Base-by-base conservation (phyloP, 1,284 basidiomycete species). In the Schizophyllum commune region DNA sequence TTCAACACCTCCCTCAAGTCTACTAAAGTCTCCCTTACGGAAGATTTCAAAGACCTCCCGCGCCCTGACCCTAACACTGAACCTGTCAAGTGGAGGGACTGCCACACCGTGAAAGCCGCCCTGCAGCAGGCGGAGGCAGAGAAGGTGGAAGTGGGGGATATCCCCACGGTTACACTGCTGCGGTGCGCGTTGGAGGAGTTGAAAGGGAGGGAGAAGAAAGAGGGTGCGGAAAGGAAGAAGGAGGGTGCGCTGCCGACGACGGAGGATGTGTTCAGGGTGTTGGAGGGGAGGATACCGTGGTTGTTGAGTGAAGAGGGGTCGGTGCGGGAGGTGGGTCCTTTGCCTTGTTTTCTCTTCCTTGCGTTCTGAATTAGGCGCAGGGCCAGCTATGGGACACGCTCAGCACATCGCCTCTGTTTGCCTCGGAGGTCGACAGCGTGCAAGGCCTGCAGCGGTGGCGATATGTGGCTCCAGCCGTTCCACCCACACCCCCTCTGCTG, bases 111-210 rank as follows among this genome's bases (percentile, higher is more conserved):
- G 11, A 73, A 80, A 32, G 80, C 84, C 47, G 70, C 87, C 32
- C 70, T 73, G 60, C 73, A 63, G 65, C 66, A 59, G 62, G 64
- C 68, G 34, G 70, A 70, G 21, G 67, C 68, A 27, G 67, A 73
- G 33, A 64, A 68, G 33, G 71, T 73, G 1, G 71, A 73, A 7
- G 68, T 74, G 56, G 66, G 71, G 13, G 71, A 74, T 5, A 69
- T 87, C 9, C 79, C 84, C 4, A 72, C 76, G 17, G 65, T 82
- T 8, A 83, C 84, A 0, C 70, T 89, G 9, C 74, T 91, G 55
- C 80, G 89, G 17, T 88, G 85, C 65, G 82, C 79, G 2, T 73
- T 89, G 39, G 72, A 75, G 33, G 84, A 85, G 53, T 75, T 84
- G 27, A 66, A 68, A 39, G 74, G 70, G 63, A 72, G 75, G 32